Evolutionary conservation across 2,329 filamentous ascomycete species (phyloP).

Genomic region (Keithomyces neogunnii): DNA sequence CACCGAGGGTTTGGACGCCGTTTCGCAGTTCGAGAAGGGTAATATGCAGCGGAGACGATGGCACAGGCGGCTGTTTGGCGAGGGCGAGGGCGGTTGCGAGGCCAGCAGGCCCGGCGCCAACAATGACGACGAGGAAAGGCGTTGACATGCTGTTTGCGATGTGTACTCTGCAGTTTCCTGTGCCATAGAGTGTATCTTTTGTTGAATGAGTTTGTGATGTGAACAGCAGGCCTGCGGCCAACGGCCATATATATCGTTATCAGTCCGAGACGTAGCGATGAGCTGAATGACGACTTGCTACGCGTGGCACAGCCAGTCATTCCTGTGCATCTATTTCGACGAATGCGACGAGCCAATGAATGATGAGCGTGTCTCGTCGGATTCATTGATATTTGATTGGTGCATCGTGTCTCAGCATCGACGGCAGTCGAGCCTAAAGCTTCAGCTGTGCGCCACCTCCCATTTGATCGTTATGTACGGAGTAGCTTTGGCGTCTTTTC

Average conservation of each 20-base stretch:
- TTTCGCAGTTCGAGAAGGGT: constrained; percentile 40
- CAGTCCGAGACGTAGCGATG: background rate
- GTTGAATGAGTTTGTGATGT: background rate
- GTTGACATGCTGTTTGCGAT: background rate
- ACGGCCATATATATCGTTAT: background rate
- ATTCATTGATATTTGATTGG: too few relatives aligned
- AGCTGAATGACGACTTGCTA: background rate
- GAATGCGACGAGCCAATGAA: background rate
- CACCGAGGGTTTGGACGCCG: constrained; percentile 32
- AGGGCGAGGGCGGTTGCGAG: constrained; percentile 40
- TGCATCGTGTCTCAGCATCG: background rate
- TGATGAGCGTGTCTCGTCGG: too few relatives aligned
- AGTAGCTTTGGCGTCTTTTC: too few relatives aligned
- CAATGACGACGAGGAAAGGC: constrained; percentile 25
- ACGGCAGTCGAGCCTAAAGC: background rate
- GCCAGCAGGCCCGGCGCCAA: constrained; percentile 44
- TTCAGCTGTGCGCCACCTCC: constrained; percentile 1
- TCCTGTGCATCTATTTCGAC: background rate
- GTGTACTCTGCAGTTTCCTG: background rate
- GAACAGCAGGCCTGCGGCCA: background rate
- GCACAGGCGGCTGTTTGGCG: constrained; percentile 27
- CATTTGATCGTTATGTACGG: too few relatives aligned
- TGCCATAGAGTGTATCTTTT: background rate
- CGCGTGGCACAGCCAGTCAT: background rate
- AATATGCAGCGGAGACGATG: constrained; percentile 18